Percentiles rank a stretch among this genome's conserved stretches.
Conservation (phyloP, 495 filamentous ascomycete species). For the Xylaria scruposa region DNA sequence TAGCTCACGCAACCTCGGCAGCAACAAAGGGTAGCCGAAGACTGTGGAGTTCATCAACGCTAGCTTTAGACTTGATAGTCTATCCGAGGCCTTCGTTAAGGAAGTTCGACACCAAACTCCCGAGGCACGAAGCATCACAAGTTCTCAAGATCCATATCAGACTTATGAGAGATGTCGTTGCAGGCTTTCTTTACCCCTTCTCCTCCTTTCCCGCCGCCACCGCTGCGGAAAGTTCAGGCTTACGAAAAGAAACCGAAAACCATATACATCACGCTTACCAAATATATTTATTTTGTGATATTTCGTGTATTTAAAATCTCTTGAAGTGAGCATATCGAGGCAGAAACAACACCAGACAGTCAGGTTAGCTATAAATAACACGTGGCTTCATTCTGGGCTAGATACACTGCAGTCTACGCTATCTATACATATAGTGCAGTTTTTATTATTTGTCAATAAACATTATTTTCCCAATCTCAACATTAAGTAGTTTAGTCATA, state of each 20-base stretch:
- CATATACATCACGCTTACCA: not conserved
- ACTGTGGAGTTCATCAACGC: conserved; percentile 37
- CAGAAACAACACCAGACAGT: not conserved
- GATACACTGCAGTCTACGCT: not conserved
- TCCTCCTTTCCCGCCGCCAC: not conserved
- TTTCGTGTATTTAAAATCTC: not conserved
- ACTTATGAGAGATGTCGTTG: conserved; percentile 10
- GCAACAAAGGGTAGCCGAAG: conserved; percentile 40
- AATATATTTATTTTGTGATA: not conserved
- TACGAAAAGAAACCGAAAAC: too few species aligned
- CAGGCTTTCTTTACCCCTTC: not conserved
- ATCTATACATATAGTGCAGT: not conserved
- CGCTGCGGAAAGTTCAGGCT: too few species aligned
- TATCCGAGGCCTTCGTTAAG: conserved; percentile 32
- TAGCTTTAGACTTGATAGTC: conserved; percentile 40
- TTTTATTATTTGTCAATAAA: not conserved
- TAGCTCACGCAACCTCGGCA: conserved; percentile 49
- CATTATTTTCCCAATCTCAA: not conserved
- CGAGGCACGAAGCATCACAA: conserved; percentile 20
- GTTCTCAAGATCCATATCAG: conserved; percentile 40
- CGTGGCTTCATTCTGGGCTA: not conserved
- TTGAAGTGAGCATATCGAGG: not conserved
- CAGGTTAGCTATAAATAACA: not conserved
- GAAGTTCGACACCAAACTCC: conserved; percentile 30
- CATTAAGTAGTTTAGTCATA: not conserved